Conservation (phyloP, 441 rosid species). For the Hura crepitans region DNA sequence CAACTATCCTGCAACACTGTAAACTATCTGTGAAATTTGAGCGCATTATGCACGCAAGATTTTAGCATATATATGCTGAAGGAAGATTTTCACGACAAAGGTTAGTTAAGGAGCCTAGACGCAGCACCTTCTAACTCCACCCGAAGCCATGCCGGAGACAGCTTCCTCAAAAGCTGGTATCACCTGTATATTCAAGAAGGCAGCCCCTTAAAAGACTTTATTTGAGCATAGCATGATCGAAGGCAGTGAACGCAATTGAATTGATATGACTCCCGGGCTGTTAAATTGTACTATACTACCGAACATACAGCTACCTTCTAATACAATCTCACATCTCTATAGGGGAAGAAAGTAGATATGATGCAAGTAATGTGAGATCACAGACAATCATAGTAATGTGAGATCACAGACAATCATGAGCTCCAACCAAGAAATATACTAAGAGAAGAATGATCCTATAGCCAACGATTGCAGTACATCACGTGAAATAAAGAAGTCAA, state of each 20-base stretch:
- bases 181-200: conserved; percentile 48
- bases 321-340: background rate
- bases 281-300: conserved; percentile 7
- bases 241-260: background rate
- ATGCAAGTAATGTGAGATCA: background rate
- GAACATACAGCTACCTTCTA: background rate
- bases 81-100: conserved; percentile 4
- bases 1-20: conserved; percentile 80
- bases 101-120: conserved; percentile 22
- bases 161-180: conserved; percentile 98
- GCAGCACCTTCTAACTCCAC: conserved; percentile 85
- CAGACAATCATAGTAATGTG: no score
- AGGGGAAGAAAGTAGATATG: background rate
- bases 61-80: background rate
- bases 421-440: background rate
- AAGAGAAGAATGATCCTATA: background rate
- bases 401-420: background rate
- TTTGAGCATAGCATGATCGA: conserved; percentile 2
- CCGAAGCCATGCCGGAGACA: conserved; percentile 82
- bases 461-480: background rate
- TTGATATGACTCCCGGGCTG: conserved; percentile 3
- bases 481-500: background rate
- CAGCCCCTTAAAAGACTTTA: conserved; percentile 5
- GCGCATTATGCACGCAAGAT: background rate
- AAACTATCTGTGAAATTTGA: conserved; percentile 30